Evolutionary conservation across 805 yeast genomes (phyloP).

Genomic region (Suhomyces sp.): DNA sequence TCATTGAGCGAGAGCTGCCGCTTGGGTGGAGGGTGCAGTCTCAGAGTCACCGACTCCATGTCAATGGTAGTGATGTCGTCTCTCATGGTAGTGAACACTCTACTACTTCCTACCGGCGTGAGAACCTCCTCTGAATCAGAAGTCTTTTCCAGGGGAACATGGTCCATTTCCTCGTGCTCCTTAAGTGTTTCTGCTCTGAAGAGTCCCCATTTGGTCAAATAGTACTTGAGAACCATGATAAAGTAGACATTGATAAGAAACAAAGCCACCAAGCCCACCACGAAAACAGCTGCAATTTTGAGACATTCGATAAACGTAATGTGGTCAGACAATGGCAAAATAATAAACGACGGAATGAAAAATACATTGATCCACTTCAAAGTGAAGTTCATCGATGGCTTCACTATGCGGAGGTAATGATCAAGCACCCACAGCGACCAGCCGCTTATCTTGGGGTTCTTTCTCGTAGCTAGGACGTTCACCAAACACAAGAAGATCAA

Average conservation of each 20-base stretch:
- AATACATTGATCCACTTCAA: slow-evolving; percentile 76
- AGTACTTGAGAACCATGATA: slow-evolving; percentile 27
- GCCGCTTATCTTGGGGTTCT: slow-evolving; percentile 11
- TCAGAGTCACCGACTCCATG: slow-evolving; percentile 7
- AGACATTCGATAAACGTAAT: slow-evolving; percentile 67
- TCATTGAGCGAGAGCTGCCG: slow-evolving; percentile 7
- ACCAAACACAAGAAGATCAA: slow-evolving; percentile 44
- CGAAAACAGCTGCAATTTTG: slow-evolving; percentile 70
- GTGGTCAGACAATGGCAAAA: slow-evolving; percentile 64
- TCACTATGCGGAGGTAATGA: slow-evolving; percentile 37
- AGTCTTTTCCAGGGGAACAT: neutral
- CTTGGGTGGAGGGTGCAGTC: neutral
- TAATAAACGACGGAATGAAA: slow-evolving; percentile 74
- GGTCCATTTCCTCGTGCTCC: slow-evolving; percentile 16
- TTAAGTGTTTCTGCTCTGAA: slow-evolving; percentile 6
- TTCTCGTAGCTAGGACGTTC: slow-evolving; percentile 17
- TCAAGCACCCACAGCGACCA: slow-evolving; percentile 23
- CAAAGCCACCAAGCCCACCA: slow-evolving; percentile 55
- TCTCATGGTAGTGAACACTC: slow-evolving; percentile 22
- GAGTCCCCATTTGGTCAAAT: slow-evolving; percentile 5
- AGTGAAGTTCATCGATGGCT: slow-evolving; percentile 66
- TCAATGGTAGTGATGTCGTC: slow-evolving; percentile 42
- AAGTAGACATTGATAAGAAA: slow-evolving; percentile 44
- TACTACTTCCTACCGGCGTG: neutral
- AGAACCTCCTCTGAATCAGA: neutral